Base-by-base conservation (phyloP, 2,329 filamentous ascomycete genomes). In the Alternaria incomplexa region DNA sequence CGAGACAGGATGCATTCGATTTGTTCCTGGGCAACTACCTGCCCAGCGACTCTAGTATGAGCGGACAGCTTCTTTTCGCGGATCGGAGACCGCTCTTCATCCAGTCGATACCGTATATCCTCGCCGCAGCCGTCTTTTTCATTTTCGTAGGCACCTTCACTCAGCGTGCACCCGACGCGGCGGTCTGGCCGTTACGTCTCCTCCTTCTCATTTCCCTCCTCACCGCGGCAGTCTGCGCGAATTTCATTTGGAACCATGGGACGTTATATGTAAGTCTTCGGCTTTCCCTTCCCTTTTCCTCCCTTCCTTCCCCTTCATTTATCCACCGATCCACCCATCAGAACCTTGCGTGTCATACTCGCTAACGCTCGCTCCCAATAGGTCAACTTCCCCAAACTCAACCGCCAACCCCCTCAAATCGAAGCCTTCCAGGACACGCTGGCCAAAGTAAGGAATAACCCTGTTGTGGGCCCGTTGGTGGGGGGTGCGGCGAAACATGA, bases 361-460 rank as follows among this genome's bases (percentile, higher is more conserved):
- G 28, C 28, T 30, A 30, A 30, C 28, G 2, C 28, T 30, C 28
- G 0, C 28, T 30, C 28, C 11, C 6, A 30, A 30, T 6, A 32
- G 93, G 94, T 97, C 70, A 98, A 97, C 82, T 99, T 96, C 96
- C 96, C 96, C 10, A 97, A 97, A 78, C 88, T 99, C 51, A 97
- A 96, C 79, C 94, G 93, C 11, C 90, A 93, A 15, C 89, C 92
- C 3, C 96, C 91, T 81, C 94, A 93, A 3, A 87, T 89, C 7
- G 96, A 99, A 74, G 93, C 93, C 43, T 97, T 94, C 80, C 90
- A 93, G 73, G 93, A 97, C 72, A 92, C 95, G 56, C 88, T 97
- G 69, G 86, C 86, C 70, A 92, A 93, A 77, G 93, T 94, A 12
- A 86, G 90, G 68, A 93, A 96, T 76, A 93, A 97, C 76, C 88